Conservation (phyloP, 2,329 filamentous ascomycete genomes). For the Nectriaceae sp. region DNA sequence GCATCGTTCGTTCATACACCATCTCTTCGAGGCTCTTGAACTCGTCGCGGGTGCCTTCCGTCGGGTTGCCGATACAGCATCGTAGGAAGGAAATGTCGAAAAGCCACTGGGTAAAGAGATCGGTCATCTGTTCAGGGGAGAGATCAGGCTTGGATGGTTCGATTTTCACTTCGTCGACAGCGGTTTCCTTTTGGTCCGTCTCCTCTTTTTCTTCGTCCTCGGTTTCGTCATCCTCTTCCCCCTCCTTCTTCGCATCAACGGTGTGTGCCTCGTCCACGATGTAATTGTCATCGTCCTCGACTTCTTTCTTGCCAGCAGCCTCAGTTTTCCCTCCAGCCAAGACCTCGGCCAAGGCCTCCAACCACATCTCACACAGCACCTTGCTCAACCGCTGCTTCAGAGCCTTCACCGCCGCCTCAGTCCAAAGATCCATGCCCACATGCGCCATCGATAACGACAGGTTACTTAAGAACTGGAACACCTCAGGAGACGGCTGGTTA, state of each 20-base stretch:
- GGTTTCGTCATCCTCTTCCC: slow-evolving; percentile 8
- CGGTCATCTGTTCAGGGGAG: slow-evolving; percentile 35
- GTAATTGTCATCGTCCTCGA: slow-evolving; percentile 12
- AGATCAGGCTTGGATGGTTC: slow-evolving; percentile 1
- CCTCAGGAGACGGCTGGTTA: slow-evolving; percentile 72
- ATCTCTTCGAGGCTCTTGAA: slow-evolving; percentile 49
- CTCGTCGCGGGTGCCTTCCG: slow-evolving; percentile 23
- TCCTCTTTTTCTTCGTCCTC: slow-evolving; percentile 12
- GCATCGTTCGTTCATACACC: slow-evolving; percentile 45
- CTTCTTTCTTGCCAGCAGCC: slow-evolving; percentile 9
- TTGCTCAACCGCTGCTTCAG: slow-evolving; percentile 61
- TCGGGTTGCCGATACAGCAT: slow-evolving; percentile 42
- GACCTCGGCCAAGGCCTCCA: slow-evolving; percentile 39
- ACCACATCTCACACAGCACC: slow-evolving; percentile 54
- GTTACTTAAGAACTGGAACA: slow-evolving; percentile 71
- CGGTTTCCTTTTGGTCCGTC: slow-evolving; percentile 9
- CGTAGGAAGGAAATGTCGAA: slow-evolving; percentile 60
- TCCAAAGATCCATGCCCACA: slow-evolving; percentile 81
- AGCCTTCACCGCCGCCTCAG: slow-evolving; percentile 60
- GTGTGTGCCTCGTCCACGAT: slow-evolving; percentile 5
- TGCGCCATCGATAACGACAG: slow-evolving; percentile 68
- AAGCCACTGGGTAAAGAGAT: slow-evolving; percentile 60
- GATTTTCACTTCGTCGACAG: slow-evolving; percentile 5
- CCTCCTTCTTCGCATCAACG: slow-evolving; percentile 6
- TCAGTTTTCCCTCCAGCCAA: slow-evolving; percentile 16